Evolutionary conservation across 2,329 filamentous ascomycete species (phyloP).

Genomic region (Trichoderma aggressivum): DNA sequence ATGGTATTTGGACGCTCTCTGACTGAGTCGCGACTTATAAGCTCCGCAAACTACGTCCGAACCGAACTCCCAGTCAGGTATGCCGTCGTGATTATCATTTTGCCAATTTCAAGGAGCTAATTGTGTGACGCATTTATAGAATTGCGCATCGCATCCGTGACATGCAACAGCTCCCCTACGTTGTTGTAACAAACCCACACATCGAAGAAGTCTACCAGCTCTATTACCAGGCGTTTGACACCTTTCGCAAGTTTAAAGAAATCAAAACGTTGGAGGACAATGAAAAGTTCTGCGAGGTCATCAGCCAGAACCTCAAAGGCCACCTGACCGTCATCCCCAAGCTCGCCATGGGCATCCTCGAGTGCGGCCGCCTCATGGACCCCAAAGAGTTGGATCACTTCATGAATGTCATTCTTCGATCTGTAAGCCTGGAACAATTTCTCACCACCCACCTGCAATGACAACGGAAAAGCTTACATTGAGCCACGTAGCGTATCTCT

Average conservation of each 20-base stretch:
- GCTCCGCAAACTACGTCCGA: conserved; percentile 95
- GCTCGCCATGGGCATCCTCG: conserved; percentile 88
- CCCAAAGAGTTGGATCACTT: conserved; percentile 82
- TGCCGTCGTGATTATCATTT: neutral
- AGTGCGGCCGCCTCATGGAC: conserved; percentile 80
- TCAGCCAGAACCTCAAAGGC: conserved; percentile 75
- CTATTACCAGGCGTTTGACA: conserved; percentile 96
- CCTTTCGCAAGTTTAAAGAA: conserved; percentile 77
- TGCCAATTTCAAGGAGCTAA: neutral
- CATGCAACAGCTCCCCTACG: conserved; percentile 94
- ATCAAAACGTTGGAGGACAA: conserved; percentile 87
- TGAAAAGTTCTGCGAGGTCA: conserved; percentile 75
- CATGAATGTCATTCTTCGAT: conserved; percentile 90
- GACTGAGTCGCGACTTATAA: conserved; percentile 83
- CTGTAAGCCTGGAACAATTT: conserved; percentile 55
- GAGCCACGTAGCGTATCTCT: conserved; percentile 69
- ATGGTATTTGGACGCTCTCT: conserved; percentile 96
- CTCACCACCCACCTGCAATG: neutral
- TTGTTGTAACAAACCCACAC: conserved; percentile 92
- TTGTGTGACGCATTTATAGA: conserved; percentile 40
- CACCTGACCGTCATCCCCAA: conserved; percentile 93
- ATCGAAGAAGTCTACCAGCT: conserved; percentile 94
- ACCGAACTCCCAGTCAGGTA: conserved; percentile 63
- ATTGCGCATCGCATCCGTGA: conserved; percentile 92
- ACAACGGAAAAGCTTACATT: neutral